phyloP scores from a whole-genome alignment of 768 basidiomycete genomes.

The Macrolepiota dolichaula region DNA sequence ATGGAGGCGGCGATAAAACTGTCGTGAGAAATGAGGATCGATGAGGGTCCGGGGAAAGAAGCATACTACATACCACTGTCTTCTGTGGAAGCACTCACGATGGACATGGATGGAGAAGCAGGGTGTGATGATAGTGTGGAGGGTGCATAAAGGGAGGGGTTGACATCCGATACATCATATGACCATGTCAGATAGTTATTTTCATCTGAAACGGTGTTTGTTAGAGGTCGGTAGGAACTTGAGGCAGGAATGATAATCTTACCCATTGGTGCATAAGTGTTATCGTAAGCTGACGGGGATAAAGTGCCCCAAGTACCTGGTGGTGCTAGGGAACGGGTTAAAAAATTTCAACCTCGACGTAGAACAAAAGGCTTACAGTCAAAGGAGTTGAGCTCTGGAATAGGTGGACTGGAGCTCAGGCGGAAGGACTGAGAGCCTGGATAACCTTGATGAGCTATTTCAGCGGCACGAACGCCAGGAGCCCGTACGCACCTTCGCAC shows the following conservation, averaged over 20 bases:
- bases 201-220: slow-evolving; percentile 18
- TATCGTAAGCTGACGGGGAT: slow-evolving; percentile 2
- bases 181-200: slow-evolving; percentile 20
- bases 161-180: slow-evolving; percentile 21
- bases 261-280: slow-evolving; percentile 4
- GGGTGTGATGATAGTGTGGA: slow-evolving; percentile 8
- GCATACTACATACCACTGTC: slow-evolving; percentile 24
- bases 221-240: not conserved
- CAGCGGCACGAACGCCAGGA: too few species aligned
- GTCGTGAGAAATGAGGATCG: slow-evolving; percentile 13
- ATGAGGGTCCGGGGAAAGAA: not conserved
- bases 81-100: slow-evolving; percentile 29
- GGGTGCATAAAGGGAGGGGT: slow-evolving; percentile 17
- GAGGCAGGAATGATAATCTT: not conserved
- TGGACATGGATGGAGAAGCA: slow-evolving; percentile 26
- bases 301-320: not conserved
- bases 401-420: slow-evolving; percentile 21
- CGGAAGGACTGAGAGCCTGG: slow-evolving; percentile 23
- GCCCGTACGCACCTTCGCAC: not conserved
- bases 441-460: not conserved
- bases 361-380: slow-evolving; percentile 11
- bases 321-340: not conserved
- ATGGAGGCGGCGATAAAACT: slow-evolving; percentile 31
- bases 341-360: not conserved
- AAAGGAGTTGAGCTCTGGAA: slow-evolving; percentile 22